Conservation (phyloP, 345 rosid genomes). For the Erodium maritimum region DNA sequence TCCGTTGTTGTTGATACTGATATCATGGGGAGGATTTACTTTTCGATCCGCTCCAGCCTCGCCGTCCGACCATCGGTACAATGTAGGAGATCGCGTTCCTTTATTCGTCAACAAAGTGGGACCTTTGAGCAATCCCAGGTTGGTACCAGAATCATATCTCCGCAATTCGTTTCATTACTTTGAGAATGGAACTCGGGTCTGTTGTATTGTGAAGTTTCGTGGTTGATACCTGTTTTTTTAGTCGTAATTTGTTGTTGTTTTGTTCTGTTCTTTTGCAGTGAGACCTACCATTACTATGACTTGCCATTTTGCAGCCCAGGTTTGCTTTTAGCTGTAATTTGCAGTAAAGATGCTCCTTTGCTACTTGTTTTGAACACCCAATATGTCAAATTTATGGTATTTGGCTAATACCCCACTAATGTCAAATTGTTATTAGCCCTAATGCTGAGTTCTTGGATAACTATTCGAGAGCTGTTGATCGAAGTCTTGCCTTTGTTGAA, state of each 20-base stretch:
- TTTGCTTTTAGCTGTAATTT: slow-evolving; percentile 25
- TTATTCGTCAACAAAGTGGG: slow-evolving; percentile 69
- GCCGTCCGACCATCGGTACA: slow-evolving; percentile 34
- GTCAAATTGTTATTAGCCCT: neutral
- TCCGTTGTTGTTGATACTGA: neutral
- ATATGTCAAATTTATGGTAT: neutral
- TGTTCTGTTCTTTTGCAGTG: slow-evolving; percentile 38
- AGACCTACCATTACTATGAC: slow-evolving; percentile 64
- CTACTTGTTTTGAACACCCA: neutral
- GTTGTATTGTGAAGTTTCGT: neutral
- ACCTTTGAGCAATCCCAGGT: slow-evolving; percentile 79
- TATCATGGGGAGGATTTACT: neutral
- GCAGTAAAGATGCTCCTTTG: neutral
- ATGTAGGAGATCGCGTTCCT: slow-evolving; percentile 58
- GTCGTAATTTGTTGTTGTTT: neutral
- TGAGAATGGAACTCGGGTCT: neutral
- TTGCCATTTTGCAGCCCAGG: slow-evolving; percentile 82
- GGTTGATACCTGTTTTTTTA: neutral
- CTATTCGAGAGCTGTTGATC: neutral
- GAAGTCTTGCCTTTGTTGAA: neutral
- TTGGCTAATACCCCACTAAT: neutral
- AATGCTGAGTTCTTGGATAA: neutral
- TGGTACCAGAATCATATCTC: neutral
- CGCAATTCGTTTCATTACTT: neutral
- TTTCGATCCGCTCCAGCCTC: slow-evolving; percentile 19